Evolutionary conservation across 2,329 filamentous ascomycete species (phyloP), one percentile per base, ranked within the genome.

Genomic region (Trichophyton equinum): DNA sequence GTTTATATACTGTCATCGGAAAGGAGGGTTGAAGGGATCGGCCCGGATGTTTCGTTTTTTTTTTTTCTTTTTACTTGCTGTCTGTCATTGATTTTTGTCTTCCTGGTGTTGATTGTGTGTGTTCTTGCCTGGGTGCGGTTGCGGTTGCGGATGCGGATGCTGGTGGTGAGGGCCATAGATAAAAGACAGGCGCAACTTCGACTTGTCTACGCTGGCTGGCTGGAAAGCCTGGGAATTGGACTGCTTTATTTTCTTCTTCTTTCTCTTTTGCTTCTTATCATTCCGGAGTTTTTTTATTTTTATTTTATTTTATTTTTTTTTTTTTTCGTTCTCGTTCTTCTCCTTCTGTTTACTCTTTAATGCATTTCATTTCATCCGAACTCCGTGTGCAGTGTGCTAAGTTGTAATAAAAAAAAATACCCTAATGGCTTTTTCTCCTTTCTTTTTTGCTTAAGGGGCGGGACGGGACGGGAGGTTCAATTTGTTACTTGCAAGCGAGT

Each of bases 121-220:
- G 51, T 36, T 11, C 20, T 36, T 18, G 20, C 27, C 33, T 57
- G 55, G 55, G 55, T 42, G 55, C 11, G 55, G 33, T 57, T 30
- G 27, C 6, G 27, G 27, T 42, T 30, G 27, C 6, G 27, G 27
- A 38, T 30, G 27, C 6, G 27, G 27, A 38, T 38, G 33, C 33
- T 13, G 33, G 33, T 42, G 36, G 20, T 57, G 30, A 42, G 36
- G 55, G 55, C 55, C 55, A 57, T 57, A 57, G 55, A 55, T 55
- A 55, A n/a, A 51, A 55, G 51, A 57, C 55, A 57, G 55, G 55
- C 55, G 55, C 55, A 57, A 44, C 51, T 55, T 51, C 51, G 51
- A 55, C 51, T 47, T 55, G 51, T 55, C 51, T 55, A 51, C 13
- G 25, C 51, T 55, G 51, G 51, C 51, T 55, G 51, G 22, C 30